Base-by-base conservation (phyloP, 2,329 filamentous ascomycete species). In the Trichoderma koningii region DNA sequence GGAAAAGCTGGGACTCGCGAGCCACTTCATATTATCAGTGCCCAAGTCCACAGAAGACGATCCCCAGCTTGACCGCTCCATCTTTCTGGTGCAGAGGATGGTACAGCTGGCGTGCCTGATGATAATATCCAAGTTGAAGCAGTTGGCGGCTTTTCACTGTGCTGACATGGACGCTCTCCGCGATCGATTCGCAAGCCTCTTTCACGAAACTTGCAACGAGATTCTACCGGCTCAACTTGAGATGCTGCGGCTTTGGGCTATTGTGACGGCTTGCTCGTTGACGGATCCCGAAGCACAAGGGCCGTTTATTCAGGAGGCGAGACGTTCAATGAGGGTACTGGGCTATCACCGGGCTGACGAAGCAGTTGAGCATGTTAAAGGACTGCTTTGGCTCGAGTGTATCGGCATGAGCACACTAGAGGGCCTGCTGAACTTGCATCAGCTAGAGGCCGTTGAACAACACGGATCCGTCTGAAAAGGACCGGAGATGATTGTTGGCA, bases 61-160 rank as follows among this genome's bases (percentile, higher is more conserved):
- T 17, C 23, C n/a, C 0, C 34, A 52, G 9, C 19, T 23, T 5
- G 47, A 52, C 17, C 15, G 42, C 15, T 10, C 57, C 1, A 12
- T 52, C 23, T 61, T 52, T 14, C 2, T 30, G 17, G 21, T 61
- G 12, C 47, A 61, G n/a, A 52, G 57, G 44, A 61, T 61, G 47
- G 57, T 61, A 5, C 57, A 61, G 21, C 57, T 61, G n/a, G 57
- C 57, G 3, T 61, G 57, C 34, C 21, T 61, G 17, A 44, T 61
- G 47, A 42, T 61, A n/a, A 30, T 61, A 3, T 61, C 57, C 7
- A 48, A 44, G 23, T 6, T 61, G 30, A 61, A 61, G 34, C 47
- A 38, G 23, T 5, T 42, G 41, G 57, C 57, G 30, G 51, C 47
- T 7, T 61, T 61, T 14, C 57, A 61, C n/a, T 61, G 57, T 21